Conservation (phyloP, 2,329 filamentous ascomycete species). For the Reticulascus tulasneorum region DNA sequence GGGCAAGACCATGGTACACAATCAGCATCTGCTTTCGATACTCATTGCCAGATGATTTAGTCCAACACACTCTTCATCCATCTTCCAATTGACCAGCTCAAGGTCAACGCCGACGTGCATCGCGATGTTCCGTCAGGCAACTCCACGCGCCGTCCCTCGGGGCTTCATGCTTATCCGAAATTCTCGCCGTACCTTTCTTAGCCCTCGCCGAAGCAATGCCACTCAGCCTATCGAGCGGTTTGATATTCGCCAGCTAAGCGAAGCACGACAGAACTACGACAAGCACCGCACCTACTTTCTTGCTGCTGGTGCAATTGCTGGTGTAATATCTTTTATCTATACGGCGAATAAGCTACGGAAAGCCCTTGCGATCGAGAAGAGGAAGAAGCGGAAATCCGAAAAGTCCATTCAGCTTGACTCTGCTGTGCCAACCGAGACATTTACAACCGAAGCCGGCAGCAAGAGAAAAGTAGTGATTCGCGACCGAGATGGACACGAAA, state of each 20-base stretch:
- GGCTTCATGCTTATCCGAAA: slow-evolving; percentile 11
- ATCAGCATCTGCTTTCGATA: too few relatives aligned
- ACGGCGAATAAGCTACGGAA: slow-evolving; percentile 49
- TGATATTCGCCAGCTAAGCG: slow-evolving; percentile 45
- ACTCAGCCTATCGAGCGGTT: slow-evolving; percentile 42
- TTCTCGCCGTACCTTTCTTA: slow-evolving; percentile 30
- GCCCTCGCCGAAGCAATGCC: slow-evolving; percentile 16
- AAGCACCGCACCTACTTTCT: slow-evolving; percentile 49
- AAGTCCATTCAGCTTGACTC: slow-evolving; percentile 34
- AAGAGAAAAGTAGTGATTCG: slow-evolving; percentile 58
- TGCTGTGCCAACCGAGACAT: slow-evolving; percentile 39
- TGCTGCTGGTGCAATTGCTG: slow-evolving; percentile 44
- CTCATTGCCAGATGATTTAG: background rate
- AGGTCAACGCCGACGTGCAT: background rate
- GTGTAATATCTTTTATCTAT: slow-evolving; percentile 46
- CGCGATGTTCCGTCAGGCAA: slow-evolving; percentile 25
- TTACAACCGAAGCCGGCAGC: slow-evolving; percentile 44
- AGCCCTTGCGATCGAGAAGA: slow-evolving; percentile 30
- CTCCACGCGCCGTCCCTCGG: slow-evolving; percentile 20
- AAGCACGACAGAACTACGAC: slow-evolving; percentile 45
- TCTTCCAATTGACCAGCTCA: background rate
- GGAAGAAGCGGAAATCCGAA: slow-evolving; percentile 19
- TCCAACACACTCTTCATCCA: too few relatives aligned
- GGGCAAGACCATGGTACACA: too few relatives aligned
- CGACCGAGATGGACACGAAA: slow-evolving; percentile 65